Conservation (phyloP, 768 basidiomycete species). For the Flagelloscypha sp. region DNA sequence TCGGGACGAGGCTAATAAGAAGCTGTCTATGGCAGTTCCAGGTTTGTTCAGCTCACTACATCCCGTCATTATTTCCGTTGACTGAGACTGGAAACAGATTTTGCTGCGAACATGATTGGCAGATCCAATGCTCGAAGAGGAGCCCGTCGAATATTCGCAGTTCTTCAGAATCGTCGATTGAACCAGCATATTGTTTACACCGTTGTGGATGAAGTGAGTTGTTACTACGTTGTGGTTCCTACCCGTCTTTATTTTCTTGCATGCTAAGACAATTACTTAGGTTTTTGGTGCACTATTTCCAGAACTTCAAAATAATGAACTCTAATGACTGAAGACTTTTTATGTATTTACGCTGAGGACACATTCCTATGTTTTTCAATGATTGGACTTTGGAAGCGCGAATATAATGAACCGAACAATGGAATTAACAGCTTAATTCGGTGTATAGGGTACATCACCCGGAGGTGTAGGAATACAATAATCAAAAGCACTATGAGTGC, state of each 20-base stretch:
- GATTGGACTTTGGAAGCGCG: too few relatives aligned
- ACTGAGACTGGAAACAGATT: conserved; percentile 43
- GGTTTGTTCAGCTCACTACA: conserved; percentile 40
- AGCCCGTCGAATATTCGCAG: conserved; percentile 86
- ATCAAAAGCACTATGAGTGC: too few relatives aligned
- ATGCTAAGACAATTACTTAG: conserved; percentile 21
- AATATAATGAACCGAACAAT: too few relatives aligned
- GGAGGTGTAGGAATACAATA: too few relatives aligned
- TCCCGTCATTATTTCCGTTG: conserved; percentile 2
- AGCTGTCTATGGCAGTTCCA: conserved; percentile 85
- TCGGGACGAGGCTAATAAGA: conserved; percentile 81
- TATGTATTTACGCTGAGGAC: neutral
- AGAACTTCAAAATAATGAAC: conserved; percentile 20
- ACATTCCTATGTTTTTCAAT: too few relatives aligned
- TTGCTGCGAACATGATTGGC: conserved; percentile 98
- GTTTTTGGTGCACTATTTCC: conserved; percentile 56
- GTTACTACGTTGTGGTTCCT: neutral
- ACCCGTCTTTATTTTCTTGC: neutral
- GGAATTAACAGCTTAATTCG: too few relatives aligned
- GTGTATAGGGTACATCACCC: too few relatives aligned
- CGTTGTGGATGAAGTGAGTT: conserved; percentile 78
- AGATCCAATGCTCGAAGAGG: conserved; percentile 90
- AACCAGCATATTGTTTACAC: conserved; percentile 91
- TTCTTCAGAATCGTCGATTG: conserved; percentile 87
- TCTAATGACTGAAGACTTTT: too few relatives aligned